Base-by-base conservation (phyloP, 2,329 filamentous ascomycete genomes). In the Aureobasidium subglaciale region DNA sequence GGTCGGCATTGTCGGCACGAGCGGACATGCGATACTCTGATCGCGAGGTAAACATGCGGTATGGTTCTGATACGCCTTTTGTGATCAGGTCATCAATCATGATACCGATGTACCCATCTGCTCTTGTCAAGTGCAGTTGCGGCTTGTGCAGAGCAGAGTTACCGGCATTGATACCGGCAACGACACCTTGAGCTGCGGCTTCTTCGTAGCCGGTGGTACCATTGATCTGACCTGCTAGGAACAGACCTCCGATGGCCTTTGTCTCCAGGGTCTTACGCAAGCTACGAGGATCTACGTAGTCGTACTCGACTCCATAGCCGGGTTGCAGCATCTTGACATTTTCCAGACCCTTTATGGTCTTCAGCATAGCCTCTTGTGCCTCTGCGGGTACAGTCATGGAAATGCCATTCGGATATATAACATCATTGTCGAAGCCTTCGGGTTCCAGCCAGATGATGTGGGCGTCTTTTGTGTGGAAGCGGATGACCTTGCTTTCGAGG, bases 81-180 rank as follows among this genome's bases (percentile, higher is more conserved):
- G 92, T 97, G 66, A 95, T 85, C 34, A 99, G 82, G 68, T 99
- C 93, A 71, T 99, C 93, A 64, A 99, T 91, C 90, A 99, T 96
- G 73, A 99, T 87, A 62, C 93, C 93, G 65, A 99, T 97, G 70
- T 96, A 99, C 11, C 90, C 90, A 69, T 99, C 92, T 1, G 87
- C 85, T 60, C 93, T 81, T 7, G 85, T 85, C 27, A 99, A 75
- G 0, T 81, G 81, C 59, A 95, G 77, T 0, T 84, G 79, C 1
- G 77, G 70, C 57, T 86, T 82, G 1, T 81, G 80, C 59, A 82
- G 79, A 0, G 91, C 83, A 1, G 85, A 80, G n/a, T 93, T 80
- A 2, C 92, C 93, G 1, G 93, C 93, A 66, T 99, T 99, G 64
- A 92, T 91, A 29, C 93, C 93, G 0, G 93, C 93, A 13, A 99